phyloP scores from a whole-genome alignment of 208 protist genomes.

The Borovskyia barvae region DNA sequence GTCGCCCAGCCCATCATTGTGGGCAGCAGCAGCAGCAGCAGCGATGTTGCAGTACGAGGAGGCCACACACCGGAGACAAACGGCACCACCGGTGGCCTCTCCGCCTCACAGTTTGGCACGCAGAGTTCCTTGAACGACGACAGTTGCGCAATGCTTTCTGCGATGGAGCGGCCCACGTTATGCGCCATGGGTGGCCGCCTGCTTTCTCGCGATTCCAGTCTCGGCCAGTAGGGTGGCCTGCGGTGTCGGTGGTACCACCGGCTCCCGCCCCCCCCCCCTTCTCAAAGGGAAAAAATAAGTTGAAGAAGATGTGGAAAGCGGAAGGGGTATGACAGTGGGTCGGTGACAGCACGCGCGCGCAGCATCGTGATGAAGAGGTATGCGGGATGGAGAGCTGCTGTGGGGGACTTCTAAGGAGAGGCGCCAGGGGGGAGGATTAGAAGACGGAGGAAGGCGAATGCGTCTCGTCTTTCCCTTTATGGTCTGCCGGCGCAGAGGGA shows the following conservation, averaged over 20 bases:
- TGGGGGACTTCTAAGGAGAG: no score
- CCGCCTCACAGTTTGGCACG: conserved; percentile 3
- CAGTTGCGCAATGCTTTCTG: background rate
- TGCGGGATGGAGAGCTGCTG: no score
- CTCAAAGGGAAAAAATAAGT: no score
- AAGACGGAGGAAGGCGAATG: no score
- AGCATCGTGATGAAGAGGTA: no score
- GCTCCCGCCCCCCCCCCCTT: background rate
- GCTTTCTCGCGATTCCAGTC: conserved; percentile 4
- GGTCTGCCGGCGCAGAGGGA: no score
- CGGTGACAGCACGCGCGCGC: no score
- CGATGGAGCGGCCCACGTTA: background rate
- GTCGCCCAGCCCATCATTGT: background rate
- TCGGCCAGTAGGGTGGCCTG: background rate
- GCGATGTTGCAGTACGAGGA: background rate
- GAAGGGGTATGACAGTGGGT: no score
- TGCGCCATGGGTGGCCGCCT: background rate
- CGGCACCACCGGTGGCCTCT: background rate
- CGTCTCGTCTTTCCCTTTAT: no score
- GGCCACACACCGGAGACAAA: background rate
- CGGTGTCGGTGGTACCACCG: background rate
- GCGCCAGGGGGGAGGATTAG: no score
- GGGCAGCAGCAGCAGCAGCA: conserved; percentile 4
- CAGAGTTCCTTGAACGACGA: conserved; percentile 11
- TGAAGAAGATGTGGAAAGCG: no score